phyloP scores from a whole-genome alignment of 371 early-diverging fungal genomes.

The Thermomucor indicae-seudaticae region DNA sequence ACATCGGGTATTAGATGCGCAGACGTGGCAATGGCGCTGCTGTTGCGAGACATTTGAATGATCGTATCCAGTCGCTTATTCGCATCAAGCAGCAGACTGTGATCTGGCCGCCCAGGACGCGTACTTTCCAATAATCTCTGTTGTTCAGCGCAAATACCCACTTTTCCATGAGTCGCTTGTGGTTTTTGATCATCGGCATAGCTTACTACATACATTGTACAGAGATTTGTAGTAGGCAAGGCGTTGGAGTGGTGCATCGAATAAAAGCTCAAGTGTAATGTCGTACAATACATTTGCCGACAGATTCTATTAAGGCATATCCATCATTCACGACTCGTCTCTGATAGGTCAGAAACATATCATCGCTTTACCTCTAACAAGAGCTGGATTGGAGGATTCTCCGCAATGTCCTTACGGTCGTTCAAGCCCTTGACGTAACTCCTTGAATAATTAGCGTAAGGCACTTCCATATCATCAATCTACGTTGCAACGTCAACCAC shows the following conservation, averaged over 20 bases:
- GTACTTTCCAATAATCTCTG: constrained; percentile 40
- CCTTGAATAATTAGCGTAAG: constrained; percentile 46
- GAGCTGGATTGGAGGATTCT: constrained; percentile 22
- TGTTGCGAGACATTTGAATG: too few species aligned
- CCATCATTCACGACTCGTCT: too few species aligned
- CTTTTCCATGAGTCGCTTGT: too few species aligned
- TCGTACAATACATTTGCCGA: constrained; percentile 20
- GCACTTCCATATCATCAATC: constrained; percentile 47
- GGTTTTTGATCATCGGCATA: background rate
- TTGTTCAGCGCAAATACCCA: too few species aligned
- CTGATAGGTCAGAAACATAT: background rate
- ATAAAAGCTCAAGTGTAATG: constrained; percentile 38
- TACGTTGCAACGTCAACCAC: constrained; percentile 4
- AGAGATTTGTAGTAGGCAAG: constrained; percentile 46
- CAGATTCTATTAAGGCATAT: constrained; percentile 14
- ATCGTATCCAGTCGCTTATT: constrained; percentile 36
- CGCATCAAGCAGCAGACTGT: constrained; percentile 28
- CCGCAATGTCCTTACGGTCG: constrained; percentile 30
- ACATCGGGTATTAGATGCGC: too few species aligned
- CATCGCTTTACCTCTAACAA: constrained; percentile 14
- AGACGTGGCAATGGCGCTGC: too few species aligned
- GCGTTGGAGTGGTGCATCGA: constrained; percentile 42
- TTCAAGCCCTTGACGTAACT: constrained; percentile 33
- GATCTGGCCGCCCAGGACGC: constrained; percentile 34
- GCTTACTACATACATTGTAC: constrained; percentile 31